Evolutionary conservation across 2,329 filamentous ascomycete genomes (phyloP), one percentile per base, ranked within the genome.

Genomic region (Elsinoe fawcettii): DNA sequence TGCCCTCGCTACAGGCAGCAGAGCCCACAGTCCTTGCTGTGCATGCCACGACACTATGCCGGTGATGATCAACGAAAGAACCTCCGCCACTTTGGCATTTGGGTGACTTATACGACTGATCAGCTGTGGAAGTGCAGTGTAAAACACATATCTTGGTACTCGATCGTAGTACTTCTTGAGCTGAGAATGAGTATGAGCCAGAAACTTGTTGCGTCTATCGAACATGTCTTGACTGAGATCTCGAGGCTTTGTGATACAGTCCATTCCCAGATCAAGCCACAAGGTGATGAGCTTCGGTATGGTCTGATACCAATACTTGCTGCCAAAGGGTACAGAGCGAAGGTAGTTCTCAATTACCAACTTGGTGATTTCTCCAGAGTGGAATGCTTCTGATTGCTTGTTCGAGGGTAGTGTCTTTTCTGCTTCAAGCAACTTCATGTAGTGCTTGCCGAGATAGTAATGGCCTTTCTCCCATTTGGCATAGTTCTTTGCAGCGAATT

Each of bases 241-340:
- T 58, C 34, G 59, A 51, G 59, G 60, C 41, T 62, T 63, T 18
- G 81, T 78, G 58, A 80, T 68, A 23, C 75, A 73, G 59, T 88
- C 83, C 36, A 87, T 85, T 5, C 90, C 92, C 60, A 99, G 80
- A 65, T 96, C 92, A 36, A 99, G 77, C 92, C 95, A 99, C 2
- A 99, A 77, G 0, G 93, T 99, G 39, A 99, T 74, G 46, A 96
- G 80, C 60, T 95, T 88, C 0, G 93, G 95, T 32, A 99, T 76
- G 0, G 91, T 96, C 70, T 97, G 91, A 66, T 96, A 95, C 43
- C 96, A 82, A 70, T 97, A 96, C 72, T 97, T 99, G 47, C 90
- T 93, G 30, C 93, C 93, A 63, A 86, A 92, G 25, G 85, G 84
- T 44, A 96, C 80, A 2, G 91, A 95, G 25, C 92, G 83, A 44